Evolutionary conservation across 2,329 filamentous ascomycete genomes (phyloP).

Genomic region (Exophiala xenobiotica): DNA sequence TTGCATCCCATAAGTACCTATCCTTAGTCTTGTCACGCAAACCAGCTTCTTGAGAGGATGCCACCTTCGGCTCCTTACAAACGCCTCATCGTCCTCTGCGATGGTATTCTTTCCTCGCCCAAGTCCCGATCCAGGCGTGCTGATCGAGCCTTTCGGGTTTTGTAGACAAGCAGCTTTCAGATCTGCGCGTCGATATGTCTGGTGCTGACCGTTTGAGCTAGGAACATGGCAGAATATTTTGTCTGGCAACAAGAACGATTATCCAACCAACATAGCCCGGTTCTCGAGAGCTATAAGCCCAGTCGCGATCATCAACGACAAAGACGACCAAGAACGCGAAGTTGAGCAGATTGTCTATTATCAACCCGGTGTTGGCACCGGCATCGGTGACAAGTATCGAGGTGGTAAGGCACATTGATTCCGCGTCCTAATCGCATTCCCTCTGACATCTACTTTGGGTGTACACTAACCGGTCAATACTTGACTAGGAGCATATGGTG

Average conservation of each 20-base stretch:
- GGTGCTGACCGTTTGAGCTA: constrained; percentile 1
- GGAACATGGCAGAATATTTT: constrained; percentile 35
- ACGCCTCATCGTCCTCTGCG: constrained; percentile 37
- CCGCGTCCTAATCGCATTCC: too few species aligned
- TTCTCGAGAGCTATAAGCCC: constrained; percentile 32
- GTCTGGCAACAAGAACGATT: constrained; percentile 29
- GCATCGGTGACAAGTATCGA: constrained; percentile 21
- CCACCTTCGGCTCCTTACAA: constrained; percentile 23
- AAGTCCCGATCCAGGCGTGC: not conserved
- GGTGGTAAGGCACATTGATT: constrained; percentile 15
- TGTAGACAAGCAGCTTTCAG: not conserved
- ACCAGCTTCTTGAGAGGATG: constrained; percentile 4
- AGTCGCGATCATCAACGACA: constrained; percentile 30
- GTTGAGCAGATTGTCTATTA: constrained; percentile 42
- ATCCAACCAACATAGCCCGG: constrained; percentile 36
- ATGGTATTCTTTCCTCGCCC: constrained; percentile 27
- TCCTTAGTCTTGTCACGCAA: too few species aligned
- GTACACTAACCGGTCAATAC: not conserved
- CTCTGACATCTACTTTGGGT: too few species aligned
- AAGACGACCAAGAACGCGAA: constrained; percentile 25
- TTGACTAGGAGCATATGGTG: constrained; percentile 21
- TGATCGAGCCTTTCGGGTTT: not conserved
- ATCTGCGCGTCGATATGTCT: not conserved
- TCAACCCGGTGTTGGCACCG: constrained; percentile 40
- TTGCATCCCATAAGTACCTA: too few species aligned